A percentile compares a stretch with the other conserved stretches of the same genome.
Conservation (phyloP, 345 rosid species). For the Citrus medica region DNA sequence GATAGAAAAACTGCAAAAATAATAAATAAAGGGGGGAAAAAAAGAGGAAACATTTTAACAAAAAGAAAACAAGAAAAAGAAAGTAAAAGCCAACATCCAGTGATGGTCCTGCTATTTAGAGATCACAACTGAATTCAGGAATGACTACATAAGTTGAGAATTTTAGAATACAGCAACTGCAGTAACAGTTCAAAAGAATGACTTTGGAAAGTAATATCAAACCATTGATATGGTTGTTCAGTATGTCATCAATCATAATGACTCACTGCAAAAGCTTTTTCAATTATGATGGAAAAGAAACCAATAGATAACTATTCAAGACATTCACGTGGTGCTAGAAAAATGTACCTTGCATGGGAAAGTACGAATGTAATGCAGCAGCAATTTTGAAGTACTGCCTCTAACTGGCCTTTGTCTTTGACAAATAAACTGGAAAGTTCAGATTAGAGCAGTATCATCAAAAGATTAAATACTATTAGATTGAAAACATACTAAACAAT, state of each 20-base stretch:
- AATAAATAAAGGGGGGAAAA: neutral
- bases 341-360: conserved; percentile 73
- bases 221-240: neutral
- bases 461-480: conserved; percentile 1
- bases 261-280: neutral
- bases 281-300: conserved; percentile 3
- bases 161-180: neutral
- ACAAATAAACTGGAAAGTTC: conserved; percentile 63
- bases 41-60: neutral
- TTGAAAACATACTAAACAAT: neutral
- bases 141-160: neutral
- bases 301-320: conserved; percentile 2
- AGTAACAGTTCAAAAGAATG: neutral
- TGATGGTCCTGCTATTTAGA: neutral
- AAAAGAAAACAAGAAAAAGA: neutral
- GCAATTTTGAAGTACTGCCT: conserved; percentile 69
- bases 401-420: conserved; percentile 85
- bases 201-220: neutral
- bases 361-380: conserved; percentile 57
- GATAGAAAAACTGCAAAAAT: no score
- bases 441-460: conserved; percentile 13
- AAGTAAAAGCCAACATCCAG: neutral
- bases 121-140: neutral
- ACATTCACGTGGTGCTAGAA: conserved; percentile 7
- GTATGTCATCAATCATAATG: neutral